Conservation (phyloP, 2,329 filamentous ascomycete genomes). For the Aspergillus felis region DNA sequence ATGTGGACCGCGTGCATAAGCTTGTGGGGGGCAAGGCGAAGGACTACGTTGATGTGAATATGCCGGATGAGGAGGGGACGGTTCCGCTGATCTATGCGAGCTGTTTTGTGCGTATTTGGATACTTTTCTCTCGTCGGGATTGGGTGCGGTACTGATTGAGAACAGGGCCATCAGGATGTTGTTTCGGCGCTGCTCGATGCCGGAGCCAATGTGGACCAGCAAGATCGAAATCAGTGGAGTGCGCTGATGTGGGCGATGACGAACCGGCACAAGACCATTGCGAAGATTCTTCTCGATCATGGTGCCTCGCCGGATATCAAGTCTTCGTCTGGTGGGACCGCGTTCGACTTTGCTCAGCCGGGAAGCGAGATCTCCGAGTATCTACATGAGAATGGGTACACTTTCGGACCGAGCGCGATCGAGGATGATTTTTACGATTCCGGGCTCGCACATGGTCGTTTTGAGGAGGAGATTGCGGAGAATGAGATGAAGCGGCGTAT, state of each 20-base stretch:
- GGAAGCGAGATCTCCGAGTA: slow-evolving; percentile 97
- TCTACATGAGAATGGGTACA: slow-evolving; percentile 89
- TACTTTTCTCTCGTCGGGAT: not conserved
- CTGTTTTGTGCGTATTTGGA: slow-evolving; percentile 70
- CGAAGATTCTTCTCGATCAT: slow-evolving; percentile 85
- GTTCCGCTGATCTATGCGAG: slow-evolving; percentile 96
- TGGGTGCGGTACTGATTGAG: slow-evolving; percentile 7
- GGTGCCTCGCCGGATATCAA: slow-evolving; percentile 95
- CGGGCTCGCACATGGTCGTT: slow-evolving; percentile 86
- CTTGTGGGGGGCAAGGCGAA: slow-evolving; percentile 72
- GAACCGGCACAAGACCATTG: slow-evolving; percentile 92
- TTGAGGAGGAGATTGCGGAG: slow-evolving; percentile 96
- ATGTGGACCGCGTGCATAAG: slow-evolving; percentile 73
- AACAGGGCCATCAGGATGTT: slow-evolving; percentile 79
- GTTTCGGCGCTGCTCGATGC: slow-evolving; percentile 79
- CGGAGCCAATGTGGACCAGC: slow-evolving; percentile 83
- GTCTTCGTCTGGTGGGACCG: slow-evolving; percentile 87
- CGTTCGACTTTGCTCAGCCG: slow-evolving; percentile 91
- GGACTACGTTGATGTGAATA: slow-evolving; percentile 76
- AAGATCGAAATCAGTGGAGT: slow-evolving; percentile 96
- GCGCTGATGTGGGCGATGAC: slow-evolving; percentile 99
- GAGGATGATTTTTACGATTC: slow-evolving; percentile 88
- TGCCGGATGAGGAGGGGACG: slow-evolving; percentile 88
- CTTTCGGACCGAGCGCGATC: slow-evolving; percentile 39
- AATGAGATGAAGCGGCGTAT: slow-evolving; percentile 84